Evolutionary conservation across 208 protist genomes (phyloP).

Genomic region (Strigomonas oncopelti): DNA sequence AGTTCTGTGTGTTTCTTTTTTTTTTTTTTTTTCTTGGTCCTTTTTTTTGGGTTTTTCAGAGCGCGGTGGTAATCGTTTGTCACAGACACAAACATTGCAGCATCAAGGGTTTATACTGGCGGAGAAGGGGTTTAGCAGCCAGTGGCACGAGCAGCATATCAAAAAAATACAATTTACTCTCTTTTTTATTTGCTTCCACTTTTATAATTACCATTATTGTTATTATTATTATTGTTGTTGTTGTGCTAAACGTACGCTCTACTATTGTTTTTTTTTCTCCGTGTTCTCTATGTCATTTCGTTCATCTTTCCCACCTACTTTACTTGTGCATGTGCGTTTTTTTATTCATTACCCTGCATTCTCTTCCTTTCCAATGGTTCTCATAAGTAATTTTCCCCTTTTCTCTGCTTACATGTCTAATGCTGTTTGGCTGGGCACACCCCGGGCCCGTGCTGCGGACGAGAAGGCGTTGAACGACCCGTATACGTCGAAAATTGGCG

Average conservation of each 20-base stretch:
- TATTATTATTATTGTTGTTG: neutral
- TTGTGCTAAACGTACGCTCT: neutral
- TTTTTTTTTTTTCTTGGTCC: constrained; percentile 2
- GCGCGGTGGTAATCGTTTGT: neutral
- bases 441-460: constrained; percentile 18
- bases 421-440: constrained; percentile 65
- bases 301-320: neutral
- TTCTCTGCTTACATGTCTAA: neutral
- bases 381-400: too few species aligned
- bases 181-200: neutral
- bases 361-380: too few species aligned
- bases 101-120: too few species aligned
- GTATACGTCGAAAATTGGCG: constrained; percentile 70
- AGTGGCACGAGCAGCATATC: too few species aligned
- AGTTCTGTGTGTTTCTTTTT: too few species aligned
- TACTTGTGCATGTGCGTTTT: too few species aligned
- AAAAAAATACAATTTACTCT: too few species aligned
- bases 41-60: neutral
- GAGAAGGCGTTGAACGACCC: constrained; percentile 44
- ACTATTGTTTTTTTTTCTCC: too few species aligned
- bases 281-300: too few species aligned
- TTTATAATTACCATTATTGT: neutral
- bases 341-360: too few species aligned
- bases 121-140: too few species aligned
- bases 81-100: too few species aligned